Evolutionary conservation across 1,284 basidiomycete genomes (phyloP), one percentile per base, ranked within the genome.

Genomic region (Austroboletus novae-zelandiae): DNA sequence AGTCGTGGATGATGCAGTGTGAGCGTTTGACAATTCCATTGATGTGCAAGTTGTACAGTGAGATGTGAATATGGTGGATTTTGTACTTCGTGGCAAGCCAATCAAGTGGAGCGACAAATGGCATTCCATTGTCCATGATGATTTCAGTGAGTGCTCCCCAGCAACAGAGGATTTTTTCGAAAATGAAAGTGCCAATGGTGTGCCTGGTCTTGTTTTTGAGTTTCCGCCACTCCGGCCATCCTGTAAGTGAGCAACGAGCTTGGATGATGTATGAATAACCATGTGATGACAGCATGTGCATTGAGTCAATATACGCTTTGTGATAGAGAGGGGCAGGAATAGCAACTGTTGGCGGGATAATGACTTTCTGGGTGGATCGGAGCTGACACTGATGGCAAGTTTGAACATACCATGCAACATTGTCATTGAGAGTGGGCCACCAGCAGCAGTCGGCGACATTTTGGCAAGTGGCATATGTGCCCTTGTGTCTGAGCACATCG

Each of bases 271-370:
- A 47, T 0, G 11, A n/a, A 3, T 32, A 54, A 0, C 49, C 42
- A 0, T 37, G 36, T 0, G 45, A 3, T 0, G 17, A 30, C 0
- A 42, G 45, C 52, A 54, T 54, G 13, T 47, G n/a, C 52, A 53
- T 53, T 0, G 35, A n/a, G 5, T 53, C 36, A 0, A 41, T 18
- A 3, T 50, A 39, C 0, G 18, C 35, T 10, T 53, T 54, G 0
- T 1, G n/a, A 17, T 47, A 51, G 1, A 70, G 47, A 0, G 59
- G 50, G 0, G 61, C 55, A 0, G 64, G 62, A 0, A 36, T 45
- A 0, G 61, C 32, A 9, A 71, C 52, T 0, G 44, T 53, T 0
- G 43, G 46, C 18, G 39, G 10, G 27, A 47, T n/a, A 0, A 43
- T n/a, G 1, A 51, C 41, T 1, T 48, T 48, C 1, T 51, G 9